These are phyloP conservation scores for Scheffersomyces illinoinensis DNA, from an alignment of 1,139 yeast genomes.

Conservation along the genomic window DNA sequence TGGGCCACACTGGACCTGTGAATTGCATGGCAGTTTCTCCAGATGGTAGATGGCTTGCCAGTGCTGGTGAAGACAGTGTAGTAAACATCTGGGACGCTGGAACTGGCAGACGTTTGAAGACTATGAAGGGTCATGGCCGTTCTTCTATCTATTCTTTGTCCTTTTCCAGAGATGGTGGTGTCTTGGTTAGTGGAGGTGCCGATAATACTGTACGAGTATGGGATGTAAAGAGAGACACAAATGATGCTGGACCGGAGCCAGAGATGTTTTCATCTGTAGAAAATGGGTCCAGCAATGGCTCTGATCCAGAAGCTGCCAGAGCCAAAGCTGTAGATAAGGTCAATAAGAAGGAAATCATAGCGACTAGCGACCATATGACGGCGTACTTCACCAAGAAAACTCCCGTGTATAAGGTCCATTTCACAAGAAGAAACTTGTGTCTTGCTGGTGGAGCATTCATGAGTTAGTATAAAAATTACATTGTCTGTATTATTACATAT, in stretches of 20 bases:
- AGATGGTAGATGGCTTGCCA: slow-evolving; percentile 95
- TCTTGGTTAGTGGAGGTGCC: slow-evolving; percentile 89
- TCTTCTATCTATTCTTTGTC: slow-evolving; percentile 82
- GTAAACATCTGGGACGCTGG: slow-evolving; percentile 96
- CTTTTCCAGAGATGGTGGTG: slow-evolving; percentile 85
- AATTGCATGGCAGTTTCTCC: slow-evolving; percentile 89
- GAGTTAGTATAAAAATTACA: slow-evolving; percentile 5
- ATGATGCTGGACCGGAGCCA: slow-evolving; percentile 79
- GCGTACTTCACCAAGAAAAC: slow-evolving; percentile 93
- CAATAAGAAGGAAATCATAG: slow-evolving; percentile 67
- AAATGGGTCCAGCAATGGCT: slow-evolving; percentile 13
- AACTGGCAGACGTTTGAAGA: slow-evolving; percentile 80
- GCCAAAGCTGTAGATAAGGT: slow-evolving; percentile 27
- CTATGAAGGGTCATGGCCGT: slow-evolving; percentile 89
- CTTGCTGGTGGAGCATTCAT: slow-evolving; percentile 87
- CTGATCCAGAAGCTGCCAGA: slow-evolving; percentile 13
- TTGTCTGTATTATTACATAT: neutral
- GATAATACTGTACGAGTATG: slow-evolving; percentile 93
- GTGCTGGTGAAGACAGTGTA: slow-evolving; percentile 91
- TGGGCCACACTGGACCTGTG: slow-evolving; percentile 90
- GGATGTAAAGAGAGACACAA: slow-evolving; percentile 88
- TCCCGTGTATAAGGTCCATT: slow-evolving; percentile 90
- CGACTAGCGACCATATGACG: slow-evolving; percentile 88
- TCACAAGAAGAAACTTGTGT: slow-evolving; percentile 87
- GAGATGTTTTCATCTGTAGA: slow-evolving; percentile 55